A percentile compares a stretch with the other conserved stretches of the same genome.
Conservation (phyloP, 306 rosid genomes). For the Rubus parviflorus region DNA sequence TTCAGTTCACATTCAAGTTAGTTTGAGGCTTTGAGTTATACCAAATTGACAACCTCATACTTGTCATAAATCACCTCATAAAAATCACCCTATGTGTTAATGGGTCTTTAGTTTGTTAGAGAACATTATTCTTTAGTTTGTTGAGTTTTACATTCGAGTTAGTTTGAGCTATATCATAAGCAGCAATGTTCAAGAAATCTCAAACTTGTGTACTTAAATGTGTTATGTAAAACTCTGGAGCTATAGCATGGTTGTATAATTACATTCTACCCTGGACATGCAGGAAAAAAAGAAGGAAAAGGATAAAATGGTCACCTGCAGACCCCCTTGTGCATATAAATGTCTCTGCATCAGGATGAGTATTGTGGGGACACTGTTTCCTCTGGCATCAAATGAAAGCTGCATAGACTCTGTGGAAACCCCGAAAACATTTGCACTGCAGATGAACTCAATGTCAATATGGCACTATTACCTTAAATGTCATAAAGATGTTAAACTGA, state of each 20-base stretch:
- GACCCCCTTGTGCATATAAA: conserved; percentile 80
- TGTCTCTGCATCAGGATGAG: conserved; percentile 88
- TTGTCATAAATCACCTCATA: not conserved
- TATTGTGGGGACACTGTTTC: conserved; percentile 93
- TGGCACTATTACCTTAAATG: not conserved
- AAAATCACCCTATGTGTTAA: not conserved
- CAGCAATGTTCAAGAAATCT: not conserved
- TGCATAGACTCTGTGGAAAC: conserved; percentile 99
- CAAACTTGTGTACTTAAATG: not conserved
- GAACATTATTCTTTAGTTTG: not conserved
- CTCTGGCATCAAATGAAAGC: conserved; percentile 96
- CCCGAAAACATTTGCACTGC: conserved; percentile 91
- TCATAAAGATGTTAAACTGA: conserved; percentile 5
- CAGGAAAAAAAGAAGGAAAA: conserved; percentile 18
- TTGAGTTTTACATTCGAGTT: not conserved
- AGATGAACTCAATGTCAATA: conserved; percentile 36
- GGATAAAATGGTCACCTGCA: conserved; percentile 57
- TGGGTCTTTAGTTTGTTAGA: not conserved
- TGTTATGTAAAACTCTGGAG: not conserved
- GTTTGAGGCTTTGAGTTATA: conserved; percentile 20
- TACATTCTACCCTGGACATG: conserved; percentile 7
- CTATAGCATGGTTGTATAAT: conserved; percentile 11
- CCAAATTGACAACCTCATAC: not conserved
- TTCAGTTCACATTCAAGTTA: conserved; percentile 21
- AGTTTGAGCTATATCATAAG: not conserved